Evolutionary conservation across 805 yeast genomes (phyloP).

Genomic region (Crinitomyces ghanaensis): DNA sequence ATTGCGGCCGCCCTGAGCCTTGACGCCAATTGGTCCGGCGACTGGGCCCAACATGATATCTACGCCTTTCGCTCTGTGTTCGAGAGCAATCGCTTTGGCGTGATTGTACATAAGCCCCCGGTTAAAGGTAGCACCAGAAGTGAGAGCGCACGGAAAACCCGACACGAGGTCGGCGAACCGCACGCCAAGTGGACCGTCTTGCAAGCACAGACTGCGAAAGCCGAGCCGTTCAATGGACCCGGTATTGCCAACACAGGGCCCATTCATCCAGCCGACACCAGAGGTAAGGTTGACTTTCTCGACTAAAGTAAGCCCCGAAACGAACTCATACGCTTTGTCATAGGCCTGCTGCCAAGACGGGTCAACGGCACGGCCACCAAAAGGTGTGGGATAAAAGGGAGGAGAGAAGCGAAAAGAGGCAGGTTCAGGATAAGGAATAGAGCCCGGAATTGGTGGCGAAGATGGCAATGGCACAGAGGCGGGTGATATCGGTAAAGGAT

Average conservation of each 20-base stretch:
- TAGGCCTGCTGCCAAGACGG: conserved; percentile 48
- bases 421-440: too few species aligned
- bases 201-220: conserved; percentile 44
- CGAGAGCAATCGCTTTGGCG: conserved; percentile 48
- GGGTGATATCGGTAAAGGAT: too few species aligned
- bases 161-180: conserved; percentile 46
- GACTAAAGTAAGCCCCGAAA: conserved; percentile 42
- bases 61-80: conserved; percentile 43
- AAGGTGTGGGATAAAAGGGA: conserved; percentile 16
- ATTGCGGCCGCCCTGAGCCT: conserved; percentile 53
- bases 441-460: too few species aligned
- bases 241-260: conserved; percentile 52
- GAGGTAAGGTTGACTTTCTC: conserved; percentile 55
- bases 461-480: too few species aligned
- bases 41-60: conserved; percentile 46
- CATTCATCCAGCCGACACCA: conserved; percentile 54
- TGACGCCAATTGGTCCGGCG: conserved; percentile 49
- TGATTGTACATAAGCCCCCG: conserved; percentile 38
- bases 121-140: conserved; percentile 49
- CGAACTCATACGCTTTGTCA: conserved; percentile 42
- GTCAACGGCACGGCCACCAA: conserved; percentile 13
- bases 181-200: conserved; percentile 55
- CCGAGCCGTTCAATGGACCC: conserved; percentile 46
- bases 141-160: conserved; percentile 47
- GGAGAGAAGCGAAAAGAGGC: too few species aligned